Percentiles rank a stretch among this genome's conserved stretches.
Conservation (phyloP, 2,329 filamentous ascomycete genomes). For the Scedosporium apiospermum region DNA sequence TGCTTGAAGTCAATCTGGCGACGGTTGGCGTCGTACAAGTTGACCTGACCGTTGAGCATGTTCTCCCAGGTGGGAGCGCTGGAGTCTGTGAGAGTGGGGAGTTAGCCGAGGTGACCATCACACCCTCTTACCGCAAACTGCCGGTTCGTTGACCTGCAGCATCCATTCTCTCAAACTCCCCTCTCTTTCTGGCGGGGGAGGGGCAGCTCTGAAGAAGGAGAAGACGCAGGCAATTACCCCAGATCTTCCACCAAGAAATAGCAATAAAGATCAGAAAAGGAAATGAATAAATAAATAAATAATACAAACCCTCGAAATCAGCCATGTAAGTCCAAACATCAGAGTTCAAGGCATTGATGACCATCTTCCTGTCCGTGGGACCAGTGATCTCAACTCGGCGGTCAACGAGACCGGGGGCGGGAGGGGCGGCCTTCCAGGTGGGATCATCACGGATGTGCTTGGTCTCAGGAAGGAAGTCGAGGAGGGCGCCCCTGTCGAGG, state of each 20-base stretch:
- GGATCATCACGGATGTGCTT: conserved; percentile 89
- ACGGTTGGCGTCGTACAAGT: conserved; percentile 92
- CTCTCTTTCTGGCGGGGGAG: not conserved
- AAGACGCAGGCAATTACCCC: too few relatives aligned
- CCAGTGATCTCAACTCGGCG: conserved; percentile 95
- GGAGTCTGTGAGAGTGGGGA: conserved; percentile 53
- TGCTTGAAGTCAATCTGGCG: conserved; percentile 94
- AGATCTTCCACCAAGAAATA: too few relatives aligned
- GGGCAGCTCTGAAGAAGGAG: too few relatives aligned
- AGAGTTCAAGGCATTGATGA: conserved; percentile 92
- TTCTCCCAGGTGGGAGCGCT: conserved; percentile 97
- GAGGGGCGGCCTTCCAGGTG: conserved; percentile 85
- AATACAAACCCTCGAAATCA: conserved; percentile 78
- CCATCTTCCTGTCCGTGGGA: conserved; percentile 97
- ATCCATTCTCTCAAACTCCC: not conserved
- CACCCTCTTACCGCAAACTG: too few relatives aligned
- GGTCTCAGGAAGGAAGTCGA: conserved; percentile 93
- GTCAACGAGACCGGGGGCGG: conserved; percentile 86
- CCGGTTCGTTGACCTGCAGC: too few relatives aligned
- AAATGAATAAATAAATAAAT: not conserved
- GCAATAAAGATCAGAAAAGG: not conserved
- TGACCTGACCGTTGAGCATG: conserved; percentile 97
- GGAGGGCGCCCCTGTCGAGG: conserved; percentile 79
- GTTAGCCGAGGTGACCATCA: too few relatives aligned
- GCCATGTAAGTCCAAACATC: conserved; percentile 99